phyloP scores from a whole-genome alignment of 139 green algal genomes.

The Edaphochlamys debaryana region DNA sequence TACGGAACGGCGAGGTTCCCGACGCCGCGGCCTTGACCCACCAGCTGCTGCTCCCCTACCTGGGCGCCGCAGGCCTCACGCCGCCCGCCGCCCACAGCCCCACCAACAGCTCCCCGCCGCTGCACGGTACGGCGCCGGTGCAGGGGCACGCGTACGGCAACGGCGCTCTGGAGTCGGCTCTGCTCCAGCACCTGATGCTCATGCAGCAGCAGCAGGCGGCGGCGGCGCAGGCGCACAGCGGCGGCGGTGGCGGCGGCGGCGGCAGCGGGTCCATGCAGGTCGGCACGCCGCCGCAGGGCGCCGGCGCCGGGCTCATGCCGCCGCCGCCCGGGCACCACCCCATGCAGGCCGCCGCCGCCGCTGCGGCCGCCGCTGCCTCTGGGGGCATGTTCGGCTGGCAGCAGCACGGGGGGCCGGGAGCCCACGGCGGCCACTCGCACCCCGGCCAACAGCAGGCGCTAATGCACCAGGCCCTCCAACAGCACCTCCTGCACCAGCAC shows the following conservation, averaged over 20 bases:
- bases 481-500: slow-evolving; percentile 6
- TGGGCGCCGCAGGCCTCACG: background rate
- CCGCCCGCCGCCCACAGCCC: background rate
- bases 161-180: background rate
- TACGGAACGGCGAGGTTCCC: slow-evolving; percentile 10
- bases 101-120: background rate
- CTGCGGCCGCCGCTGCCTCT: too few relatives aligned
- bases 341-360: too few relatives aligned
- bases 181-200: slow-evolving; percentile 5
- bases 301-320: background rate
- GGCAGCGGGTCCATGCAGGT: background rate
- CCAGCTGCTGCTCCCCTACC: slow-evolving; percentile 6
- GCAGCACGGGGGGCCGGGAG: background rate
- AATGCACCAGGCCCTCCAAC: background rate
- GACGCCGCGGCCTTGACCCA: background rate
- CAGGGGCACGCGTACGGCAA: background rate
- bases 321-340: background rate
- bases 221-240: background rate
- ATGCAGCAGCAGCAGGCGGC: background rate
- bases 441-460: background rate
- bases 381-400: background rate
- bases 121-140: background rate
- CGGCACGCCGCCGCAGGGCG: background rate
- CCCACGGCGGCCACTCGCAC: background rate
- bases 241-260: background rate